phyloP scores from a whole-genome alignment of 2,329 filamentous ascomycete species.

The Hymenoscyphus infarciens region DNA sequence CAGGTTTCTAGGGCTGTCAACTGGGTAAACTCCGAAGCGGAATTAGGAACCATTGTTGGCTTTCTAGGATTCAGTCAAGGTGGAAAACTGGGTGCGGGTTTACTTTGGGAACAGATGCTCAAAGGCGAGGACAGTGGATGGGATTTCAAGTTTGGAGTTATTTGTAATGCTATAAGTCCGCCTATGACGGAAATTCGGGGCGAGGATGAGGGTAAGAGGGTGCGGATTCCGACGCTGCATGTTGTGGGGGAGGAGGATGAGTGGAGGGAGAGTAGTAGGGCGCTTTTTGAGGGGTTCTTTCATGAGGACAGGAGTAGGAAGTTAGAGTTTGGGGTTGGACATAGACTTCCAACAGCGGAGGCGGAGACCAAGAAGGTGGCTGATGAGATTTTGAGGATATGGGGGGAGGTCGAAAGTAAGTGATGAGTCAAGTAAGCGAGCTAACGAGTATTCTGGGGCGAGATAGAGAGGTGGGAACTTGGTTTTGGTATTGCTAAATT shows the following conservation, averaged over 20 bases:
- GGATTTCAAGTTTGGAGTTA: conserved; percentile 24
- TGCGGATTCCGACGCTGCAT: conserved; percentile 24
- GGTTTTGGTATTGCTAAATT: not conserved
- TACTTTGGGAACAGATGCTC: conserved; percentile 59
- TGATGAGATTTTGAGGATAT: conserved; percentile 24
- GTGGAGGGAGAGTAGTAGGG: conserved; percentile 21
- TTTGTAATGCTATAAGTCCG: conserved; percentile 21
- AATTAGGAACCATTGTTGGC: conserved; percentile 43
- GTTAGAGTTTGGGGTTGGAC: conserved; percentile 27
- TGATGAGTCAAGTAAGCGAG: not conserved
- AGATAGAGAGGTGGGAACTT: not conserved
- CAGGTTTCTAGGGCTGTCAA: conserved; percentile 8
- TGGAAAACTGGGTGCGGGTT: conserved; percentile 56
- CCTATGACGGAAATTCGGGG: conserved; percentile 15
- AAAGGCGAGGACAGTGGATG: conserved; percentile 6
- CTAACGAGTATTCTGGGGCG: not conserved
- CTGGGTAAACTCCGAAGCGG: not conserved
- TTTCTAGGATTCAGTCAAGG: conserved; percentile 66
- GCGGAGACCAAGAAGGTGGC: conserved; percentile 24
- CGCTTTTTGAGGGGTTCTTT: conserved; percentile 20
- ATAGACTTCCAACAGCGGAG: conserved; percentile 23
- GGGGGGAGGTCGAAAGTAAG: not conserved
- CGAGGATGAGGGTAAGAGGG: conserved; percentile 15
- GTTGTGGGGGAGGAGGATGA: conserved; percentile 27
- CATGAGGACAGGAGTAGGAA: conserved; percentile 17